phyloP scores from a whole-genome alignment of 306 rosid genomes.

The Castanopsis chinensis region DNA sequence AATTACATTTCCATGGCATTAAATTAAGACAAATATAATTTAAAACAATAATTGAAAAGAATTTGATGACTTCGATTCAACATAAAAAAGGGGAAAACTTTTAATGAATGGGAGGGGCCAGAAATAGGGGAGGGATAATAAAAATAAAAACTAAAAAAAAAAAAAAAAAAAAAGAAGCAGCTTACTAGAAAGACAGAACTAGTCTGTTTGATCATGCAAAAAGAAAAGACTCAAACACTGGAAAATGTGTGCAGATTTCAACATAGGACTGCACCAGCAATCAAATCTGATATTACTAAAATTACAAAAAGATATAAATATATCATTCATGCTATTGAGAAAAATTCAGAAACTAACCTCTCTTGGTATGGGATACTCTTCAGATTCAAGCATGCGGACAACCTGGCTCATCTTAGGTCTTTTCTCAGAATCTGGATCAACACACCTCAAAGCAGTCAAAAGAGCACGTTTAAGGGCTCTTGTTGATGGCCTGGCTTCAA shows the following conservation, averaged over 20 bases:
- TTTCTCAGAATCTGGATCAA: conserved; percentile 91
- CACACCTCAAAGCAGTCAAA: conserved; percentile 87
- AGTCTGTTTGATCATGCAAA: background rate
- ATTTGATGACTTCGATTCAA: background rate
- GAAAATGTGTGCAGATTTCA: background rate
- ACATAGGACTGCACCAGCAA: background rate
- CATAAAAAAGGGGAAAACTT: background rate
- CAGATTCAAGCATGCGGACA: conserved; percentile 91
- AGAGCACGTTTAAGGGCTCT: conserved; percentile 83
- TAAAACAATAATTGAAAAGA: background rate
- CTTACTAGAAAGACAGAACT: background rate
- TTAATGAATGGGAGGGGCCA: background rate
- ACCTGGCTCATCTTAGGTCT: conserved; percentile 95
- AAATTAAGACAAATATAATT: background rate
- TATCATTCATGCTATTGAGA: background rate
- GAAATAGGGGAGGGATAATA: background rate
- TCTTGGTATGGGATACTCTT: conserved; percentile 80
- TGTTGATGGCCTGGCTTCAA: conserved; percentile 75
- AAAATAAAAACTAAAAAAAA: background rate
- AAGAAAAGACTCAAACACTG: background rate
- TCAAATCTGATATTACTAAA: background rate
- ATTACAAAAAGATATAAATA: background rate
- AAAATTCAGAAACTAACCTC: conserved; percentile 50
- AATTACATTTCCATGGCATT: background rate
- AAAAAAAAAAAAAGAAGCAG: background rate